Evolutionary conservation across 345 rosid genomes (phyloP), one percentile per base, ranked within the genome.

Genomic region (Turritis glabra): DNA sequence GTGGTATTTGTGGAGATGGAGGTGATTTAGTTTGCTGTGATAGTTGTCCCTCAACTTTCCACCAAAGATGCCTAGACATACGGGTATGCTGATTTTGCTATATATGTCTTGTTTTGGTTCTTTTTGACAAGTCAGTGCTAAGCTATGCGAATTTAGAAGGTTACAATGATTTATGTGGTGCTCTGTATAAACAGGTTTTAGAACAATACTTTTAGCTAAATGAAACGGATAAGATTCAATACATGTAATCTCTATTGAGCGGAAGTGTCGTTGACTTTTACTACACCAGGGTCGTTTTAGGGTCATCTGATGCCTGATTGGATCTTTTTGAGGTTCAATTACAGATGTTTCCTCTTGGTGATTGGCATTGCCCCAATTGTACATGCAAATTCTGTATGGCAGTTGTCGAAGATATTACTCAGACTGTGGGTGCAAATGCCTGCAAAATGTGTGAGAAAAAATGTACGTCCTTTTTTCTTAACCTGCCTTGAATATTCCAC

Each of bases 1-100:
- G 98, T 83, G 92, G 92, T 72, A 85, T 89, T 22, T 93, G 97
- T 78, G 98, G 93, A 71, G 98, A 90, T 81, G 98, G 97, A 59
- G 98, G 97, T 62, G 88, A 89, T 80, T 81, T 93, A 71, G 88
- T 90, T 44, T 93, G 98, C 69, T 90, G 97, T 74, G 98, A 90
- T 77, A 73, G 93, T 64, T 90, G 98, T 57, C 96, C 98, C 38
- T 93, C 98, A 54, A 87, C 97, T 48, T 90, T 85, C 80, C 97
- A 93, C 77, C 88, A 81, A 82, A 85, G 81, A 80, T 93, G 98
- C 90, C 77, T 90, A 22, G 84, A 75, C 61, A 86, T 93, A 78
- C 77, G 72, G 81, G 98, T 89, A 80, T 64, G 80, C 46, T 43
- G 59, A 35, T 29, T 10, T 59, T 48, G 8, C 48, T 30, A 3